These are phyloP conservation scores for Cutaneotrichosporon arboriforme DNA, from an alignment of 1,284 basidiomycete species.

Conservation along the genomic window DNA sequence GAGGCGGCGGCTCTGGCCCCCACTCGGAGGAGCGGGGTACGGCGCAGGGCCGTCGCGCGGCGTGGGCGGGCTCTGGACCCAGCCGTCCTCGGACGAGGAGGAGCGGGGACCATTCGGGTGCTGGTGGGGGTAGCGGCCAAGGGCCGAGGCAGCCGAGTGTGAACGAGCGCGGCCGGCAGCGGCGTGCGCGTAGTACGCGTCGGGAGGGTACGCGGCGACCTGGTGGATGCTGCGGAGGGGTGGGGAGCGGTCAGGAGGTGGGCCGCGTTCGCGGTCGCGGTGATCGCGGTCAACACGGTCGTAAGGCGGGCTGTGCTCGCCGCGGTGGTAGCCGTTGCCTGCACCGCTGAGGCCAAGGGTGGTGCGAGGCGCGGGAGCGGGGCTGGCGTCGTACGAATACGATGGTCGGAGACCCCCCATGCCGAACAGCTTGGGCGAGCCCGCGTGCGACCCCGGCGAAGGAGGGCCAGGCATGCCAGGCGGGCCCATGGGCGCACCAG, in stretches of 20 bases:
- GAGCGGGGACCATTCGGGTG: neutral
- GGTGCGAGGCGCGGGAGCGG: neutral
- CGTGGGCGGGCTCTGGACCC: constrained; percentile 6
- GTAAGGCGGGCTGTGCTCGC: neutral
- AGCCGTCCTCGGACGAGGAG: constrained; percentile 12
- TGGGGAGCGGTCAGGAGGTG: neutral
- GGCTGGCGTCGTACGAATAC: constrained; percentile 12
- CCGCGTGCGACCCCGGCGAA: constrained; percentile 11
- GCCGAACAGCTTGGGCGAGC: constrained; percentile 7
- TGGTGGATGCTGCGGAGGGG: constrained; percentile 9
- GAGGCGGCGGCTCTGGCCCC: constrained; percentile 36
- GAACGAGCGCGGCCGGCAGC: constrained; percentile 12
- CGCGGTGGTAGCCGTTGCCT: constrained; percentile 4
- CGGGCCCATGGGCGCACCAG: constrained; percentile 14
- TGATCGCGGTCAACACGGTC: neutral
- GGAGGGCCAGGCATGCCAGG: neutral
- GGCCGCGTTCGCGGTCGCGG: constrained; percentile 1
- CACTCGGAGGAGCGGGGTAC: constrained; percentile 6
- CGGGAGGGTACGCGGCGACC: too few species aligned
- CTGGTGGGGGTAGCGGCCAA: constrained; percentile 6
- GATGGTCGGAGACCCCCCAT: constrained; percentile 11
- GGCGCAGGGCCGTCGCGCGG: constrained; percentile 3
- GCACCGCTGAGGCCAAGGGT: neutral
- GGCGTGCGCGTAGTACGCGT: neutral
- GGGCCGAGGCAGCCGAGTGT: constrained; percentile 13